Evolutionary conservation across 2,329 filamentous ascomycete species (phyloP).

Genomic region (Talaromyces sp.): DNA sequence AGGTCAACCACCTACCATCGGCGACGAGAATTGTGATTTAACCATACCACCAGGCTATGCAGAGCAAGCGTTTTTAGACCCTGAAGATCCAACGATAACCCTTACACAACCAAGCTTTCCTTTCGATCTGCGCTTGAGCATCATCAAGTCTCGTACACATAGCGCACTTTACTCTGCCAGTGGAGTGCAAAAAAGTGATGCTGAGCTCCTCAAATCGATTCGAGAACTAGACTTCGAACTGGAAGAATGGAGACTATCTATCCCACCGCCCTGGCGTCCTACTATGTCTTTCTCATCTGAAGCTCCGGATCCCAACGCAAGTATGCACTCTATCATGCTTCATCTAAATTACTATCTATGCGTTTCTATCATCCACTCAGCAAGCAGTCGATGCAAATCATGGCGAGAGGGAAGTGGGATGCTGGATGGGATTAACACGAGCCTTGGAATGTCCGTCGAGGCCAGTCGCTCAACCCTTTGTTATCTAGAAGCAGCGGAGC

Average conservation of each 20-base stretch:
- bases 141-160: slow-evolving; percentile 57
- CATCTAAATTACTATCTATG: slow-evolving; percentile 61
- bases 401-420: slow-evolving; percentile 40
- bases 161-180: slow-evolving; percentile 54
- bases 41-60: slow-evolving; percentile 50
- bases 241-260: slow-evolving; percentile 57
- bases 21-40: slow-evolving; percentile 58
- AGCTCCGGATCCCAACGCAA: slow-evolving; percentile 36
- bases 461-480: slow-evolving; percentile 59
- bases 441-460: slow-evolving; percentile 57
- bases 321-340: slow-evolving; percentile 53
- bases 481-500: slow-evolving; percentile 49
- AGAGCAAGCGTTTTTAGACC: slow-evolving; percentile 30
- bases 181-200: slow-evolving; percentile 55
- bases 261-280: slow-evolving; percentile 52
- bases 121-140: slow-evolving; percentile 53
- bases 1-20: slow-evolving; percentile 55
- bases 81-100: slow-evolving; percentile 23
- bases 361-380: slow-evolving; percentile 58
- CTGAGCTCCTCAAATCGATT: slow-evolving; percentile 58
- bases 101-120: slow-evolving; percentile 42
- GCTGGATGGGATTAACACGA: slow-evolving; percentile 55
- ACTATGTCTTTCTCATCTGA: slow-evolving; percentile 49
- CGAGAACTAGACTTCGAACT: slow-evolving; percentile 61
- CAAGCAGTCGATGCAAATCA: slow-evolving; percentile 55